Evolutionary conservation across 352 stramenopile genomes (phyloP), one percentile per base, ranked within the genome.

Genomic region (Pythium aphanidermatum): DNA sequence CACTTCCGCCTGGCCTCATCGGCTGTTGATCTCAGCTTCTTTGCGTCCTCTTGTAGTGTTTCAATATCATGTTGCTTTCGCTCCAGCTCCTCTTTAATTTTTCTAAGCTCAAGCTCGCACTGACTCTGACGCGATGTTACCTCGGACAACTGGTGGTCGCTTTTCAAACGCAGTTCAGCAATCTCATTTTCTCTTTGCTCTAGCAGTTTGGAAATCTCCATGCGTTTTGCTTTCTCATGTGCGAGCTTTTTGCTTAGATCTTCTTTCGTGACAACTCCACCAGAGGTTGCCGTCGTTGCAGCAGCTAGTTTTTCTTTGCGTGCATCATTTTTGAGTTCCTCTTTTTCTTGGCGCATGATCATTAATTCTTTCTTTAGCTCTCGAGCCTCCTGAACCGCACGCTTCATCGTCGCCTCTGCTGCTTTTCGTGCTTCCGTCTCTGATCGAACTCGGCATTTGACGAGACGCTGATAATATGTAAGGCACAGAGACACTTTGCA

Each of bases 291-390:
- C 7, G 55, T 64, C 10, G 55, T 64, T 23, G 55, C 51, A 5
- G 49, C 48, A 1, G 30, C 29, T 16, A 55, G 31, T 5, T 38
- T 27, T 1, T 43, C 38, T 19, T 59, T 64, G 12, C 33, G 39
- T 0, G 34, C 36, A 35, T 68, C 62, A 14, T 36, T 42, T 30
- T 51, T 65, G 12, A 74, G 54, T 39, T 88, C 71, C 27, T 84
- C 73, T 44, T 86, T 88, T 37, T 89, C 77, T 51, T 86, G 64
- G 2, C 77, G 74, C 63, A 89, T 58, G 33, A 86, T 20, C 34
- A 86, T 70, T 12, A 89, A 61, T 47, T 86, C 77, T 21, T 86
- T 86, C 60, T 89, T 89, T 32, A 89, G 50, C 48, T 89, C 77
- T 1, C 72, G 64, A 0, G 77, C 68, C 37, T 89, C 74, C 12